phyloP scores from a whole-genome alignment of 768 basidiomycete species.

The Mrakia hoshinonis region DNA sequence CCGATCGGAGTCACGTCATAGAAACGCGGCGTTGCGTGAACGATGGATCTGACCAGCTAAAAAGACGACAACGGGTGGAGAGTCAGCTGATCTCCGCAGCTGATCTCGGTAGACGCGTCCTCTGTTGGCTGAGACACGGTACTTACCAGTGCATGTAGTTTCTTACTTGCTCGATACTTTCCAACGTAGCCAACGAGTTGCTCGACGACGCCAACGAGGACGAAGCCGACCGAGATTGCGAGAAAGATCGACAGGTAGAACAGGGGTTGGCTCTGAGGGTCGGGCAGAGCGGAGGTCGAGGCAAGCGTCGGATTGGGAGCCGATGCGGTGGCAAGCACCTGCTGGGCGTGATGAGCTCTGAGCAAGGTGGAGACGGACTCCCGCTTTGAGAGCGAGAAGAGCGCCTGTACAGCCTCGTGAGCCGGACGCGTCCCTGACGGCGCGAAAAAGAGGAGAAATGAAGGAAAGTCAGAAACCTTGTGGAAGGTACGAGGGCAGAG shows the following conservation, averaged over 20 bases:
- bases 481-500: background rate
- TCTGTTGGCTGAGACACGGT: background rate
- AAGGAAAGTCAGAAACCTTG: background rate
- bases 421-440: conserved; percentile 8
- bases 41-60: conserved; percentile 55
- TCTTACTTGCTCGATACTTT: conserved; percentile 31
- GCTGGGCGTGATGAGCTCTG: background rate
- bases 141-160: conserved; percentile 45
- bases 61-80: background rate
- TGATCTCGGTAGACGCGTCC: background rate
- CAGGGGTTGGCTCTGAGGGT: conserved; percentile 48
- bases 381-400: background rate
- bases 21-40: conserved; percentile 67
- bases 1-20: conserved; percentile 71
- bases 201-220: conserved; percentile 41
- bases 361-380: background rate
- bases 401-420: background rate
- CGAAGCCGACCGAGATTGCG: conserved; percentile 50
- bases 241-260: conserved; percentile 51
- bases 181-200: conserved; percentile 47
- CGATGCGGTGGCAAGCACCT: background rate
- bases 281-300: background rate
- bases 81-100: background rate
- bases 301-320: background rate
- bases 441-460: background rate